These are phyloP conservation scores for Mycena floridula DNA, from an alignment of 768 basidiomycete species.

Conservation along the genomic window DNA sequence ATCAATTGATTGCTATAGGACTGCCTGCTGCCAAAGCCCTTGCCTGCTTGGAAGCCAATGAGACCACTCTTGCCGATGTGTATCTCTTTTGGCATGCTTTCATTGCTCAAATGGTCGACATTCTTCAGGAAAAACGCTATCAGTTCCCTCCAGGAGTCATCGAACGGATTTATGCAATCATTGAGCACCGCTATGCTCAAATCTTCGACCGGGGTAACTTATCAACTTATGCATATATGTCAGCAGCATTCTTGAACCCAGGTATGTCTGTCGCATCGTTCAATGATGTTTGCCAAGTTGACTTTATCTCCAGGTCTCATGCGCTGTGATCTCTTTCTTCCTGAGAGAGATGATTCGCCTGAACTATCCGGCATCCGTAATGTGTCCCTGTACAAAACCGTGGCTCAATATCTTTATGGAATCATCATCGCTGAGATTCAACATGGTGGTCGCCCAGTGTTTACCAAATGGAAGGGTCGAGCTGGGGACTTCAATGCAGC, in stretches of 20 bases:
- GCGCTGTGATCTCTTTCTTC: not conserved
- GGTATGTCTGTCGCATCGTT: constrained; percentile 13
- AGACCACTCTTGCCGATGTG: constrained; percentile 21
- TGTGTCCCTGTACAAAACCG: constrained; percentile 7
- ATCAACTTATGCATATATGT: constrained; percentile 11
- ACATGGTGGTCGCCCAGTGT: constrained; percentile 5
- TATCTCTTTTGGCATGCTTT: constrained; percentile 24
- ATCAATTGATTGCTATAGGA: constrained; percentile 8
- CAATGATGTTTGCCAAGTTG: not conserved
- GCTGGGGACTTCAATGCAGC: constrained; percentile 10
- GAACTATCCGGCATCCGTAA: constrained; percentile 9
- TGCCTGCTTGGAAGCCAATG: constrained; percentile 22
- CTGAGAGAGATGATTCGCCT: not conserved
- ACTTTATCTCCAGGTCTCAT: not conserved
- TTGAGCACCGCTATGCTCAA: constrained; percentile 15
- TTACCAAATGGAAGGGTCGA: constrained; percentile 13
- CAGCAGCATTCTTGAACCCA: constrained; percentile 19
- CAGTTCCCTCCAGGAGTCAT: constrained; percentile 11
- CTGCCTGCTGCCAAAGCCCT: constrained; percentile 15
- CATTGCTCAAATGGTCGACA: constrained; percentile 10
- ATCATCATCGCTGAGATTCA: constrained; percentile 8
- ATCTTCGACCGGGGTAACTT: constrained; percentile 16
- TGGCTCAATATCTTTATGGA: constrained; percentile 7
- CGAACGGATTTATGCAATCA: constrained; percentile 13
- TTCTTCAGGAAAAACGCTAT: constrained; percentile 2